These are phyloP conservation scores for Mucor saturninus DNA, from an alignment of 371 early-diverging fungal genomes.

Conservation along the genomic window DNA sequence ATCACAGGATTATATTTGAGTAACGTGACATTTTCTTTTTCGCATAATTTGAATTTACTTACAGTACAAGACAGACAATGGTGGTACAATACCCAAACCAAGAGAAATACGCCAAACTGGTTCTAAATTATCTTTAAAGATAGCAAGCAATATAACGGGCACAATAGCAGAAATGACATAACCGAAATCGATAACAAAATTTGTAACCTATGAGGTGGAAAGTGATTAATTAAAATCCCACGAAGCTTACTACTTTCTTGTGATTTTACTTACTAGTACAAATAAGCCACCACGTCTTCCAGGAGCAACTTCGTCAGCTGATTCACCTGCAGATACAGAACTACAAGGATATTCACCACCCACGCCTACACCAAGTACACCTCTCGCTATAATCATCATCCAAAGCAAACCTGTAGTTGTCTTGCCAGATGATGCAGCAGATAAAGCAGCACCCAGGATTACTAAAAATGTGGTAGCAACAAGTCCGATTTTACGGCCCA, in stretches of 20 bases:
- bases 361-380: conserved; percentile 54
- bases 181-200: conserved; percentile 50
- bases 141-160: conserved; percentile 52
- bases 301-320: conserved; percentile 57
- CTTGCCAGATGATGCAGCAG: conserved; percentile 40
- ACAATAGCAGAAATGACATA: conserved; percentile 55
- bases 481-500: conserved; percentile 49
- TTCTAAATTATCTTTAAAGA: conserved; percentile 42
- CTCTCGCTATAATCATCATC: conserved; percentile 61
- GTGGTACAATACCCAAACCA: conserved; percentile 55
- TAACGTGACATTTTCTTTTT: neutral
- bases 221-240: neutral
- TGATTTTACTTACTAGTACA: conserved; percentile 40
- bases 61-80: conserved; percentile 55
- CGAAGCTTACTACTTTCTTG: too few species aligned
- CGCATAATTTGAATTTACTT: neutral
- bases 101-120: conserved; percentile 56
- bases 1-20: neutral
- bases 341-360: conserved; percentile 62
- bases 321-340: conserved; percentile 60
- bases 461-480: conserved; percentile 40
- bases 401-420: conserved; percentile 53
- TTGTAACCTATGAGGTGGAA: conserved; percentile 6
- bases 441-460: conserved; percentile 50
- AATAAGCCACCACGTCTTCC: conserved; percentile 52